These are phyloP conservation scores for Echinosophora koreensis DNA, from an alignment of 306 rosid species.

Conservation along the genomic window DNA sequence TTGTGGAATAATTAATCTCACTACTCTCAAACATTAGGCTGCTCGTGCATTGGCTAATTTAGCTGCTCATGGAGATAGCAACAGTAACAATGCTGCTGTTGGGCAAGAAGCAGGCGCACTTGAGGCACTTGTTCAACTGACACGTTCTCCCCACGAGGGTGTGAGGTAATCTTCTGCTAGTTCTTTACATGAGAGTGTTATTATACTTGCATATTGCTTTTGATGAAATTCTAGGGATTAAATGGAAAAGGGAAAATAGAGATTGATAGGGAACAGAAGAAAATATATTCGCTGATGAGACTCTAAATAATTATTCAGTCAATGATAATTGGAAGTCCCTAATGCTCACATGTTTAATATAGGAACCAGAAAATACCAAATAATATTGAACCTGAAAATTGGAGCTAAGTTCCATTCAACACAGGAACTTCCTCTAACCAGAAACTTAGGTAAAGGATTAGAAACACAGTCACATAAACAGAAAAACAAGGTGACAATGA, in stretches of 20 bases:
- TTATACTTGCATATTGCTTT: neutral
- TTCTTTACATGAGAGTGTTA: constrained; percentile 29
- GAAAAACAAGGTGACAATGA: too few species aligned
- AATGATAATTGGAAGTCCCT: too few species aligned
- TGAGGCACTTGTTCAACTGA: constrained; percentile 99
- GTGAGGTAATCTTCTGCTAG: constrained; percentile 72
- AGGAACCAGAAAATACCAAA: too few species aligned
- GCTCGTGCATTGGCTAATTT: constrained; percentile 99
- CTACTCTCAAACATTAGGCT: constrained; percentile 67
- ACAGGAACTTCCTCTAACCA: too few species aligned
- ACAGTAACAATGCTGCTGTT: constrained; percentile 95
- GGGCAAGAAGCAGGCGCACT: constrained; percentile 99
- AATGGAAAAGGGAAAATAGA: constrained; percentile 20
- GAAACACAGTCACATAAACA: too few species aligned
- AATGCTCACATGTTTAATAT: too few species aligned
- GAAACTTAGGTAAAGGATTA: too few species aligned
- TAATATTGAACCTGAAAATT: too few species aligned
- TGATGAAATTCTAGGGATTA: constrained; percentile 18
- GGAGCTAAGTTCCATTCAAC: too few species aligned
- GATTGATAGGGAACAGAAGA: constrained; percentile 3
- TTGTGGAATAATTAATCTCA: constrained; percentile 41
- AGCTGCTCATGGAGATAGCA: constrained; percentile 99
- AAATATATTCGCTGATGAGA: constrained; percentile 12
- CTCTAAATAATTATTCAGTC: constrained; percentile 18
- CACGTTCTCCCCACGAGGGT: constrained; percentile 96